These are phyloP conservation scores for Elsinoe batatas DNA, from an alignment of 2,329 filamentous ascomycete genomes.

Conservation along the genomic window DNA sequence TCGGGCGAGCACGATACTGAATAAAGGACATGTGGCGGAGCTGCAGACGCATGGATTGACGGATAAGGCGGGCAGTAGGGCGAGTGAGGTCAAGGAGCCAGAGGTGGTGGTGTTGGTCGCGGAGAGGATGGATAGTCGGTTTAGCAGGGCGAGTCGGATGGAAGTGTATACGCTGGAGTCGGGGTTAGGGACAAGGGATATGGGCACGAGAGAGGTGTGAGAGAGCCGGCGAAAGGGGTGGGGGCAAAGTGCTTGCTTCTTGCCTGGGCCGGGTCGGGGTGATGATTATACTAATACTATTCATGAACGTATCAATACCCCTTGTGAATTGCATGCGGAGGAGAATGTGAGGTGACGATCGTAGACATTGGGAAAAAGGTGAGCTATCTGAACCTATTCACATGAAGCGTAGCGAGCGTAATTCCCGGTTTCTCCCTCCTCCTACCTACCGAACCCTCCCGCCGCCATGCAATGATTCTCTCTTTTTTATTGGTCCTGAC, in stretches of 20 bases:
- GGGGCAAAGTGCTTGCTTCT: constrained; percentile 4
- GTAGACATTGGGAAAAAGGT: constrained; percentile 1
- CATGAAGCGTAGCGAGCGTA: constrained; percentile 7
- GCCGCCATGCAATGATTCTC: not conserved
- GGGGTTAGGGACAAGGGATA: not conserved
- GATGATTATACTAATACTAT: not conserved
- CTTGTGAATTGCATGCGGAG: not conserved
- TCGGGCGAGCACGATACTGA: constrained; percentile 4
- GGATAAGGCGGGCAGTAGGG: not conserved
- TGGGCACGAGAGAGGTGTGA: not conserved
- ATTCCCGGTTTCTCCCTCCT: not conserved
- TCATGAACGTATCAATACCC: not conserved
- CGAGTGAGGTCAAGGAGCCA: not conserved
- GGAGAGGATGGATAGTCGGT: constrained; percentile 3
- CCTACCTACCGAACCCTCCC: not conserved
- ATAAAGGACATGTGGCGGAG: constrained; percentile 9
- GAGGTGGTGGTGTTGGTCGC: not conserved
- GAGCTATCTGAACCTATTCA: constrained; percentile 6
- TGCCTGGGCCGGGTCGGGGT: not conserved
- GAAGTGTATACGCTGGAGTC: not conserved
- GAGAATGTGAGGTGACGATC: not conserved
- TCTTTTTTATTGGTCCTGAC: not conserved
- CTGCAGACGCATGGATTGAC: constrained; percentile 11
- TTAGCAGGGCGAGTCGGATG: constrained; percentile 1
- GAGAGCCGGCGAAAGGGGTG: not conserved